phyloP scores from a whole-genome alignment of 768 basidiomycete species.

The Suillus brevipes region DNA sequence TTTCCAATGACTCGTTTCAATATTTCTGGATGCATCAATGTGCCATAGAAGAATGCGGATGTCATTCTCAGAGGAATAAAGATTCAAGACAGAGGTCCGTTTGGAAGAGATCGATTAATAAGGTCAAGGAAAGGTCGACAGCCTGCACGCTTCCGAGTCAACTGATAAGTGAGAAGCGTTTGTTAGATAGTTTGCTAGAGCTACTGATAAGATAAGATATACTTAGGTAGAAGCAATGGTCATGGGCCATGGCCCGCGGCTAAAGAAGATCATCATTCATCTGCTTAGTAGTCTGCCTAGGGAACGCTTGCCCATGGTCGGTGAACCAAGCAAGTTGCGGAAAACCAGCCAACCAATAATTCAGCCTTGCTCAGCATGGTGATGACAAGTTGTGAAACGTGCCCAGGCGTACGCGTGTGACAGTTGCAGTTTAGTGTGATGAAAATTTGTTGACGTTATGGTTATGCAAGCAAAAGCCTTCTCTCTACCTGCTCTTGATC shows the following conservation, averaged over 20 bases:
- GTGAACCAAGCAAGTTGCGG: not conserved
- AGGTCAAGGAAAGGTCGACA: not conserved
- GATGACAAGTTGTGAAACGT: too few relatives aligned
- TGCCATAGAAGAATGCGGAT: constrained; percentile 86
- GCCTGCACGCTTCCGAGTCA: not conserved
- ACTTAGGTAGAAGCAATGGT: not conserved
- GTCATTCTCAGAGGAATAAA: constrained; percentile 23
- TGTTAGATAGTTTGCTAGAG: not conserved
- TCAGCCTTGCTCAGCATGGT: too few relatives aligned
- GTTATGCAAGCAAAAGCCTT: too few relatives aligned
- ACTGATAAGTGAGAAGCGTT: constrained; percentile 5
- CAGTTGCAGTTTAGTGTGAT: too few relatives aligned
- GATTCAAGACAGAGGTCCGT: not conserved
- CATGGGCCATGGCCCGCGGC: not conserved
- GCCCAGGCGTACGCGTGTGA: too few relatives aligned
- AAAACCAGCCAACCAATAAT: too few relatives aligned
- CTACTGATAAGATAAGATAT: not conserved
- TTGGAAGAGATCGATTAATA: not conserved
- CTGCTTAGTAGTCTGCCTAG: too few relatives aligned
- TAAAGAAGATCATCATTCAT: not conserved
- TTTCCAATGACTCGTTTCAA: constrained; percentile 74
- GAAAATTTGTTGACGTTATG: too few relatives aligned
- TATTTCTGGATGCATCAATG: constrained; percentile 85
- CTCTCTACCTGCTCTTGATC: too few relatives aligned
- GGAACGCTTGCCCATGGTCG: not conserved